Base-by-base conservation (phyloP, 495 filamentous ascomycete genomes). In the Aspergillus steynii region DNA sequence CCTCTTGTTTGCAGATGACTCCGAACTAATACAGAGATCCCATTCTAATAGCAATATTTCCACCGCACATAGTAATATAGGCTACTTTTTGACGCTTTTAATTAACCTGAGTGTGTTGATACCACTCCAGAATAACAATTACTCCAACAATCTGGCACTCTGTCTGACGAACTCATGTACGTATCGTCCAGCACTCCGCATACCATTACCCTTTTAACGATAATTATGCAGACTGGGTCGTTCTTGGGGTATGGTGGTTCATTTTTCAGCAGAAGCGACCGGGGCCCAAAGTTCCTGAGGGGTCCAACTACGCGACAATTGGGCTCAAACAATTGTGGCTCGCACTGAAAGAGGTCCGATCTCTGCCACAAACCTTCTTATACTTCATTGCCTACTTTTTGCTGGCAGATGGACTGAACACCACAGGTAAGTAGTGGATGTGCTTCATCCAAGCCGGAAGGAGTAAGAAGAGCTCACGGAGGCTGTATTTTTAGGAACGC, bases 211-310 rank as follows among this genome's bases (percentile, higher is more conserved):
- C 20, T 28, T 14, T 42, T 34, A 45, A 32, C 62, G n/a, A 42
- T 46, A 15, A 27, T 59, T 4, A 27, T 32, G 37, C 58, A 75
- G 69, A 82, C 61, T 81, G 79, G 80, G 70, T 83, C 5, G 53
- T 82, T 3, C 65, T 83, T 2, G 78, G 79, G 4, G 71, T 83
- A 28, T 82, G 79, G 74, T 82, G 80, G 80, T 82, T 83, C 48
- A 64, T 83, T 28, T 81, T 79, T 59, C 78, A 83, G 59, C 79
- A 83, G 55, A 79, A 75, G 46, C 64, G 79, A 6, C 78, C 76
- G 3, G 78, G 79, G 3, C 78, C 77, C 0, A 71, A 68, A 26
- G 63, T 82, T n/a, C 79, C 77, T 8, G 69, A 78, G 50, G 79
- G 78, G 6, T 80, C 77, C 32, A 77, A 59, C 53, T 82, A 80